Base-by-base conservation (phyloP, 176 grass and related monocot genomes). In the Eragrostis nindensis region DNA sequence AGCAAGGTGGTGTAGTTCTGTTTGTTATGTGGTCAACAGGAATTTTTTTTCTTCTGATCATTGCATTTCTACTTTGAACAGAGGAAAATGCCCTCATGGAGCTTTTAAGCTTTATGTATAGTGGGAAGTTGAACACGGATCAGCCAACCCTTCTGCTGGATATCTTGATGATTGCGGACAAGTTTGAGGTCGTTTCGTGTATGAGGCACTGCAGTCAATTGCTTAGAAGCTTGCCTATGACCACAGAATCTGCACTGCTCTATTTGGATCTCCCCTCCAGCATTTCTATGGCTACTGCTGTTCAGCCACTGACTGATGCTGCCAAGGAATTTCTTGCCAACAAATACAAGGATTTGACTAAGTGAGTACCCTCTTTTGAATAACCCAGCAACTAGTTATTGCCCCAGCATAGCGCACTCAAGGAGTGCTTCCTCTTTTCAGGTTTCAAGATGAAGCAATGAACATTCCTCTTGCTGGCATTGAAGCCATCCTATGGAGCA, bases 141-240 rank as follows among this genome's bases (percentile, higher is more conserved):
- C 75, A 88, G 41, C 89, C 94, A 30, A 78, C 89, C 25, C 80
- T 84, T 70, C 49, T 97, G 62, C 76, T 97, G 54, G 94, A 97
- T 78, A 88, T 97, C 41, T 79, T 97, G 82, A 94, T 97, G 94
- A 89, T 93, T 26, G 88, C 97, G 62, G 97, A 99, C 64, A 99
- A 99, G 71, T 99, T 99, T 76, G 97, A 99, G 87, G 97, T 99
- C 52, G 93, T 82, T 76, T 95, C 97, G 8, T 99, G 97, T 80
- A 96, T 99, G 93, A 81, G 97, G 29, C 85, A 99, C 63, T 95
- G 93, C 85, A 95, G 97, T 87, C 97, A 99, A 80, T 70, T 96
- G 77, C 82, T 99, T 48, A 85, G 90, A 83, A 93, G 83, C 80
- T 93, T 93, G 62, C 93, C 93, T 39, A 99, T 99, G 93, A 99